Evolutionary conservation across 495 filamentous ascomycete genomes (phyloP).

Genomic region (Cercophora scortea): DNA sequence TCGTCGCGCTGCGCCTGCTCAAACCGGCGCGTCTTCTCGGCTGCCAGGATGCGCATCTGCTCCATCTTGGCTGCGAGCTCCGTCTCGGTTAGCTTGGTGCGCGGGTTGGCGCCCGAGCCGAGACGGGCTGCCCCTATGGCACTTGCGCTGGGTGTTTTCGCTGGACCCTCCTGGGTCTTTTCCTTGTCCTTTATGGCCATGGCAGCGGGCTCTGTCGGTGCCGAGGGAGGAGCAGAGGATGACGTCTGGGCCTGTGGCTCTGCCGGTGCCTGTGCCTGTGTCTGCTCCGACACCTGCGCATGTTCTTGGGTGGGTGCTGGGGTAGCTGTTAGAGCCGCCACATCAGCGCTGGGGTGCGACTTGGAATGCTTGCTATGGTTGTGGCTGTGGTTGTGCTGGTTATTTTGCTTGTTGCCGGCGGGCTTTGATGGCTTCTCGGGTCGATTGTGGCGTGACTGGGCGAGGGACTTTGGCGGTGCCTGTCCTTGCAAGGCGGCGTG

Average conservation of each 20-base stretch:
- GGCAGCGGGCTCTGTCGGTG: neutral
- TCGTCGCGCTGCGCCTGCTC: constrained; percentile 45
- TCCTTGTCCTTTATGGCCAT: neutral
- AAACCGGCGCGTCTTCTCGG: constrained; percentile 40
- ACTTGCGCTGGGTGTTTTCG: constrained; percentile 18
- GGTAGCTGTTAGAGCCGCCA: neutral
- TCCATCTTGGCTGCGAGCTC: constrained; percentile 46
- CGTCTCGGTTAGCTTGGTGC: constrained; percentile 44
- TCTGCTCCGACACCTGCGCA: neutral
- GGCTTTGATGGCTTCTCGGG: constrained; percentile 14
- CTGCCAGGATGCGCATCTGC: constrained; percentile 37
- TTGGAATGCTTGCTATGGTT: neutral
- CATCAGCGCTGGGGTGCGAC: neutral
- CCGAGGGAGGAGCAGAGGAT: neutral
- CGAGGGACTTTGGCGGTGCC: constrained; percentile 17
- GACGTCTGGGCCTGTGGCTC: neutral
- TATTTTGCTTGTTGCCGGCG: neutral
- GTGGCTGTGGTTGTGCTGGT: neutral
- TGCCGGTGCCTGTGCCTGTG: neutral
- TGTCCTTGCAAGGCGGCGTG: neutral
- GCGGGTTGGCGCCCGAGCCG: constrained; percentile 39
- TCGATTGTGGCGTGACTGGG: constrained; percentile 31
- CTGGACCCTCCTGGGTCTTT: neutral
- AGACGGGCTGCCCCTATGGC: constrained; percentile 27
- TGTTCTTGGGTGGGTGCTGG: neutral